Percentiles rank a stretch among this genome's conserved stretches.
Evolutionary conservation across 768 basidiomycete genomes (phyloP).

Genomic region (Pholiota molesta): DNA sequence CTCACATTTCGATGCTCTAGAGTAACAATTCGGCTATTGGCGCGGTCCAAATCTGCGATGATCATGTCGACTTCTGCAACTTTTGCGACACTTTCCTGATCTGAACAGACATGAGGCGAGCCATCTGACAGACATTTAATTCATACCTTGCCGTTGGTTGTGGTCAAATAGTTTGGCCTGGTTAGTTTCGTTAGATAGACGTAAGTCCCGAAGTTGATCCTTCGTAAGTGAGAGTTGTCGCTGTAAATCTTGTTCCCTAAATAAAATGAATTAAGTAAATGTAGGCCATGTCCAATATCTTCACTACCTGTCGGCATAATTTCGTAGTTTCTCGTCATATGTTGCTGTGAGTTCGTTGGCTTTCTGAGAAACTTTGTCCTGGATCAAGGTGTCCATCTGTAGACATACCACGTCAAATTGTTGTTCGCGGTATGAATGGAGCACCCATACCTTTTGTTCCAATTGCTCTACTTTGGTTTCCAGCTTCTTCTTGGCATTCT

Average conservation of each 20-base stretch:
- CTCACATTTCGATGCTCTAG: slow-evolving; percentile 92
- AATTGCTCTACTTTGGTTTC: slow-evolving; percentile 75
- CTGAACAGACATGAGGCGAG: slow-evolving; percentile 37
- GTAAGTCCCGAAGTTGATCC: slow-evolving; percentile 87
- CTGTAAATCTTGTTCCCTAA: slow-evolving; percentile 89
- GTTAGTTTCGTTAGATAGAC: slow-evolving; percentile 88
- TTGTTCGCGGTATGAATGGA: neutral
- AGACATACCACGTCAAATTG: slow-evolving; percentile 4
- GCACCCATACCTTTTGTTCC: slow-evolving; percentile 71
- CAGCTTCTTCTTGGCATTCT: slow-evolving; percentile 75
- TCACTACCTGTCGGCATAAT: slow-evolving; percentile 91
- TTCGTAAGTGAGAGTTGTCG: slow-evolving; percentile 90
- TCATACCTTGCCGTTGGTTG: slow-evolving; percentile 82
- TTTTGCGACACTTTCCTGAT: slow-evolving; percentile 90
- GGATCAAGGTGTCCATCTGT: slow-evolving; percentile 94
- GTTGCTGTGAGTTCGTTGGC: slow-evolving; percentile 97
- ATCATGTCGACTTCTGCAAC: slow-evolving; percentile 95
- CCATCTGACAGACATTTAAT: neutral
- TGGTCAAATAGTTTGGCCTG: slow-evolving; percentile 93
- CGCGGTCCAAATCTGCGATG: slow-evolving; percentile 89
- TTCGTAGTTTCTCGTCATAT: slow-evolving; percentile 93
- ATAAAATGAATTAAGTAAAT: neutral
- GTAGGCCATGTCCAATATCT: neutral
- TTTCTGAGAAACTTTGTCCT: slow-evolving; percentile 87
- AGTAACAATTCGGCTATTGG: slow-evolving; percentile 90